Base-by-base conservation (phyloP, 169 alveolate genomes). In the Eimeria acervulina region DNA sequence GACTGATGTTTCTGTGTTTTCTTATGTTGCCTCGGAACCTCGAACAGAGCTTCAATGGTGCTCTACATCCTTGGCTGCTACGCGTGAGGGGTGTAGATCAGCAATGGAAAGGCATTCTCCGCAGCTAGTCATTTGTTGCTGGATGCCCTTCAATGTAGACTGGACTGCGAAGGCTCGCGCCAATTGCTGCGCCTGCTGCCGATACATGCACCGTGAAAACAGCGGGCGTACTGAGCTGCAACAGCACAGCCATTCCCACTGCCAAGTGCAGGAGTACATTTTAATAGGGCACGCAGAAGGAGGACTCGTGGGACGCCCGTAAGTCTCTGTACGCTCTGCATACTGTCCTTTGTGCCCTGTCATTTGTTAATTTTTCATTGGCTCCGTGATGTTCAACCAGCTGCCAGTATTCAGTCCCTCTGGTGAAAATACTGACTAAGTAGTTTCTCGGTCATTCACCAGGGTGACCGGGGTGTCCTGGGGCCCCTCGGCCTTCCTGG, bases 241-340 rank as follows among this genome's bases (percentile, higher is more conserved):
- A 52, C 74, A 74, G 68, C 74, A 44, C 51, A n/a, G 21, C 66
- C 33, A 51, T 1, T 61, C 55, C 80, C 36, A 2, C 13, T 85
- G 93, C 40, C 93, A 40, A 26, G 96, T 93, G 85, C 47, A 51
- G 93, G 96, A 93, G 47, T 93, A 93, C 81, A 55, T 81, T 36
- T 72, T 93, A 13, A 93, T 93, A 33, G 96, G 96, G 36, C 96
- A 93, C 84, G 84, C 85, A 12, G 96, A 93, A 44, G 85, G 85
- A 42, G 96, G 96, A 40, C 93, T 93, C 33, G 96, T 93, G n/a
- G 96, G 96, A 17, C 70, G 93, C 76, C 96, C 91, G 96, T 93
- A 93, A 83, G 96, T 38, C 26, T 15, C 38, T 17, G 26, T 19
- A 68, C 80, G 23, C 44, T 12, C 47, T 13, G 6, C 80, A 0